Evolutionary conservation across 1,284 basidiomycete species (phyloP).

Genomic region (Sporisorium scitamineum): DNA sequence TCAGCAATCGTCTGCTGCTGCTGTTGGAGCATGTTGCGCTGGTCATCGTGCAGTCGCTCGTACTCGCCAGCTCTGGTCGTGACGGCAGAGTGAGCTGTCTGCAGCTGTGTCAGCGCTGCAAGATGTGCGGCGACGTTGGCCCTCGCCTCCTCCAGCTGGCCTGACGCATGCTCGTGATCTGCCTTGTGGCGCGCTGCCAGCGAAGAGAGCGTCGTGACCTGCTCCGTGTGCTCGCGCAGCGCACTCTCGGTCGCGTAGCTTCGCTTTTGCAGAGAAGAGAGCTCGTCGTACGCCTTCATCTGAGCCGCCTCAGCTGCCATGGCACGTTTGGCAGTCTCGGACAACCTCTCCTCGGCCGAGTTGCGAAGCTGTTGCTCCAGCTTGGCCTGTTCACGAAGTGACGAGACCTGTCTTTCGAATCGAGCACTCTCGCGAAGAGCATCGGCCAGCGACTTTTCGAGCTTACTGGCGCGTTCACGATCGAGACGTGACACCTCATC

Average conservation of each 20-base stretch:
- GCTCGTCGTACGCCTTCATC: slow-evolving; percentile 77
- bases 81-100: slow-evolving; percentile 80
- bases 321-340: slow-evolving; percentile 83
- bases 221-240: slow-evolving; percentile 83
- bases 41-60: slow-evolving; percentile 76
- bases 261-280: slow-evolving; percentile 80
- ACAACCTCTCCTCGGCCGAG: slow-evolving; percentile 82
- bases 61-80: slow-evolving; percentile 84
- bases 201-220: slow-evolving; percentile 81
- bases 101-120: slow-evolving; percentile 85
- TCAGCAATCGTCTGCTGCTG: slow-evolving; percentile 77
- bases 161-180: slow-evolving; percentile 78
- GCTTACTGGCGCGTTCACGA: slow-evolving; percentile 80
- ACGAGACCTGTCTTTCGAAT: slow-evolving; percentile 78
- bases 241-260: slow-evolving; percentile 77
- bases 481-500: slow-evolving; percentile 79
- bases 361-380: slow-evolving; percentile 74
- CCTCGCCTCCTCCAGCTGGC: slow-evolving; percentile 77
- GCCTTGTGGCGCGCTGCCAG: slow-evolving; percentile 81
- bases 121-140: slow-evolving; percentile 81
- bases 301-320: slow-evolving; percentile 85
- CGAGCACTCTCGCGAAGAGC: slow-evolving; percentile 79
- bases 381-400: slow-evolving; percentile 72
- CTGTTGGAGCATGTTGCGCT: slow-evolving; percentile 60
- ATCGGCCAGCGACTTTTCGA: slow-evolving; percentile 84